Evolutionary conservation across 129 eudicot species (phyloP), one percentile per base, ranked within the genome.

Genomic region (carrot (Daucus carota)): DNA sequence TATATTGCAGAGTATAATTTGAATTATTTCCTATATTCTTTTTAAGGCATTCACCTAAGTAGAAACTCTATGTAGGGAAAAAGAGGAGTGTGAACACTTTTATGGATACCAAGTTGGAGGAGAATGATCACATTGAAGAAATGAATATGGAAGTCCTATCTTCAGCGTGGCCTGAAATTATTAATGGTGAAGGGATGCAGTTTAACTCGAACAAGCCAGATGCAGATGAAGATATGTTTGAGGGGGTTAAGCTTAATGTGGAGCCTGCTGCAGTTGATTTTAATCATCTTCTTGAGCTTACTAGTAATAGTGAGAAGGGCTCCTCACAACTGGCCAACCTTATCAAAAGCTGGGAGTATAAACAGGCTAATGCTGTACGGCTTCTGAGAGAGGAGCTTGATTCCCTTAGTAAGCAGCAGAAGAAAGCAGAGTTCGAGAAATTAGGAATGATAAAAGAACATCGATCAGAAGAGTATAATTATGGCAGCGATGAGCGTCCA

Each of bases 81-180:
- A 42, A n/a, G 50, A 0, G 74, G 40, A 40, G 42, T 62, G 40
- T 17, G 29, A 50, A 18, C 22, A 70, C 52, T 40, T 67, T 38
- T 54, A 84, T 81, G 82, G 83, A 77, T 73, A 81, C 77, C 52
- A 80, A 66, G 83, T 88, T n/a, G n/a, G n/a, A n/a, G 84, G 88
- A 86, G 76, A 82, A 74, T 66, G 86, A 81, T 10, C 84, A 76
- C 26, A 75, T 80, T 38, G 90, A 88, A 72, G 93, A 90, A 70
- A 90, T 90, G 96, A 94, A 90, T 48, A 78, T 85, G 72, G 92
- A 89, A 75, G 87, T 83, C 82, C 87, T 88, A 26, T 78, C 90
- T 76, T 89, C 93, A 28, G 88, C 88, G 92, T 92, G 98, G 98
- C 98, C 96, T 0, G 96, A 92, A 77, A 90, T 83, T 80, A 88